Conservation (phyloP, 2,329 filamentous ascomycete species). For the Hypoxylon sp. region DNA sequence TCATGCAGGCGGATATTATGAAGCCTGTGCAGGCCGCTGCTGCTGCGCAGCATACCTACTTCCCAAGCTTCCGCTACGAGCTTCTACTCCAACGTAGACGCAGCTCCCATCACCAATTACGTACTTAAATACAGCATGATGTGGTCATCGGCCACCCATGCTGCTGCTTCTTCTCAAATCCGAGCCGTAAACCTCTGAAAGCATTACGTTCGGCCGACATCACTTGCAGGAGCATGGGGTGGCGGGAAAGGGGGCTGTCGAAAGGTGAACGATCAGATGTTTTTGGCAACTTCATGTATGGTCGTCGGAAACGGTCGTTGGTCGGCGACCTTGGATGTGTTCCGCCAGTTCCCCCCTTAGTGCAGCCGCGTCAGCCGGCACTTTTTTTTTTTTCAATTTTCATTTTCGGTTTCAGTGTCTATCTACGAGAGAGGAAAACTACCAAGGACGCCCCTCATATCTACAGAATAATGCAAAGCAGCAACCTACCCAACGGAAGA, state of each 20-base stretch:
- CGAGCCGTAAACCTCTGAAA: neutral
- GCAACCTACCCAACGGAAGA: neutral
- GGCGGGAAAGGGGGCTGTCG: neutral
- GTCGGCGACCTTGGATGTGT: constrained; percentile 11
- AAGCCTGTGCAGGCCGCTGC: constrained; percentile 1
- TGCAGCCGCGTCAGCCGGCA: neutral
- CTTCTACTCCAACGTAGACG: constrained; percentile 2
- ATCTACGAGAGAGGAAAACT: neutral
- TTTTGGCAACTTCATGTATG: neutral
- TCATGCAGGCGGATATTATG: constrained; percentile 18
- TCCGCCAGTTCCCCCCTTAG: neutral
- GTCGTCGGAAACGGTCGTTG: neutral
- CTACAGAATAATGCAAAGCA: neutral
- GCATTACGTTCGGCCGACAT: constrained; percentile 2
- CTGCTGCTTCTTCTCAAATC: neutral
- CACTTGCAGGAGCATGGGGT: neutral
- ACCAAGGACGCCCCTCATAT: neutral
- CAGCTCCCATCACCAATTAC: constrained; percentile 2
- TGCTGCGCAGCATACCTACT: neutral
- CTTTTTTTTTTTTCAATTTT: neutral
- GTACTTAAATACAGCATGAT: constrained; percentile 14
- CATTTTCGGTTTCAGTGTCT: neutral
- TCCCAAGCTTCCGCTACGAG: neutral
- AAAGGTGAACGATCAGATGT: neutral
- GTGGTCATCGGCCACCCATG: constrained; percentile 8